phyloP scores from a whole-genome alignment of 1,284 basidiomycete genomes.

The Trichosporon ovoides region DNA sequence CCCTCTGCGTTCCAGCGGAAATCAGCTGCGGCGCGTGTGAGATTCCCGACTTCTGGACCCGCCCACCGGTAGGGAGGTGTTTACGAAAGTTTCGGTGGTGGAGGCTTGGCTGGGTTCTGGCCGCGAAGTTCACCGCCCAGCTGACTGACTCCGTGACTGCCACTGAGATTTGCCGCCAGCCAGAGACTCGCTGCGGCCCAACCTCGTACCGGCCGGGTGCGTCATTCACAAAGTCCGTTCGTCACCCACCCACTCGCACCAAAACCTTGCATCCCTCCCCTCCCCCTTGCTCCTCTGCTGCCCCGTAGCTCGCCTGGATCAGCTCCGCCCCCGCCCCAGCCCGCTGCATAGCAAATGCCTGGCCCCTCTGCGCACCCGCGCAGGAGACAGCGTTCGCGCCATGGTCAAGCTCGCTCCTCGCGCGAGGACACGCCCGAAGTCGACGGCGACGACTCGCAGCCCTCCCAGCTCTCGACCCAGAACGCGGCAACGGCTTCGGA shows the following conservation, averaged over 20 bases:
- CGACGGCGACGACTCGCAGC: background rate
- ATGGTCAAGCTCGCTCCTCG: background rate
- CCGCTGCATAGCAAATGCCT: background rate
- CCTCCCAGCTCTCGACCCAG: background rate
- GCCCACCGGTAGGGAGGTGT: no score
- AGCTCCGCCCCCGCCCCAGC: background rate
- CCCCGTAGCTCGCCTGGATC: no score
- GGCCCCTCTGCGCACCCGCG: constrained; percentile 4
- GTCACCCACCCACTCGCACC: background rate
- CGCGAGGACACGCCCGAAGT: constrained; percentile 3
- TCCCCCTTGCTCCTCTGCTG: background rate
- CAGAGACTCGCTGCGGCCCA: no score
- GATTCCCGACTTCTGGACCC: no score
- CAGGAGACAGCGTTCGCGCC: constrained; percentile 2
- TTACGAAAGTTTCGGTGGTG: background rate
- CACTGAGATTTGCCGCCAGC: constrained; percentile 1
- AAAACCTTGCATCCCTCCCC: background rate
- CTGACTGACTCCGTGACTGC: no score
- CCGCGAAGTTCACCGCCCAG: no score
- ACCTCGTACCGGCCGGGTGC: no score
- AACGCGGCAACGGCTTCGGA: background rate
- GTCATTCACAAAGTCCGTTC: no score
- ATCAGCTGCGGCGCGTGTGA: no score
- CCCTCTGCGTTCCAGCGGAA: no score
- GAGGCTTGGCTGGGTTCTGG: background rate